Base-by-base conservation (phyloP, 441 rosid species). In the Kokia cookei region DNA sequence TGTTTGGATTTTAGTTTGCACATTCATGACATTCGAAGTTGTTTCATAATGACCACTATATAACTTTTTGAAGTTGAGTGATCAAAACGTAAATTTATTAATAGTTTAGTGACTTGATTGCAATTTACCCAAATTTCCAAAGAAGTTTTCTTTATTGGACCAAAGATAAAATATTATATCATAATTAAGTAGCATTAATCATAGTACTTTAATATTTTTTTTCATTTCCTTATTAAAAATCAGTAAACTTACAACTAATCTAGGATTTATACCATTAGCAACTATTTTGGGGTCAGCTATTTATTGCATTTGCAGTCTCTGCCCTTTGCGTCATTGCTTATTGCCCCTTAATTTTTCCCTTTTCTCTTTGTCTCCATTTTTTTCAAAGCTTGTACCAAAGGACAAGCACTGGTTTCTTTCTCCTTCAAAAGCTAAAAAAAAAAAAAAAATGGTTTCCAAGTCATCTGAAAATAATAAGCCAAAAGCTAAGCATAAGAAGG, bases 401-500 rank as follows among this genome's bases (percentile, higher is more conserved):
- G 60, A 6, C 59, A 72, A 37, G 17, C 37, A 24, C 54, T 15
- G 13, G 22, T 13, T 7, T 26, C 13, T 32, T 32, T 32, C 37
- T 32, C 37, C 37, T 62, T 63, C 47, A 17, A 57, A 59, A 58
- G 12, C 50, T 57, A 57, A 61, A 55, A 50, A 50, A 57, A 50
- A 50, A 57, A 19, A 19, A 19, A 19, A 3, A 61, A 84, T 82
- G 90, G 84, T 69, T 51, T 67, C 73, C 79, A 81, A 82, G 73
- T 63, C 84, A 48, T 78, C 82, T 17, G 94, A 88, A 13, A 86
- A 82, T 13, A 86, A 82, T 13, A 86, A 82, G 84, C 82, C 83
- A 40, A 88, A 86, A 81, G 75, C 68, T 61, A 79, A 81, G 79
- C 85, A 80, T 63, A 86, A 85, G 77, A 87, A 87, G 77, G 93